Evolutionary conservation across 176 grass and related monocot species (phyloP).

Genomic region (Avena atlantica): DNA sequence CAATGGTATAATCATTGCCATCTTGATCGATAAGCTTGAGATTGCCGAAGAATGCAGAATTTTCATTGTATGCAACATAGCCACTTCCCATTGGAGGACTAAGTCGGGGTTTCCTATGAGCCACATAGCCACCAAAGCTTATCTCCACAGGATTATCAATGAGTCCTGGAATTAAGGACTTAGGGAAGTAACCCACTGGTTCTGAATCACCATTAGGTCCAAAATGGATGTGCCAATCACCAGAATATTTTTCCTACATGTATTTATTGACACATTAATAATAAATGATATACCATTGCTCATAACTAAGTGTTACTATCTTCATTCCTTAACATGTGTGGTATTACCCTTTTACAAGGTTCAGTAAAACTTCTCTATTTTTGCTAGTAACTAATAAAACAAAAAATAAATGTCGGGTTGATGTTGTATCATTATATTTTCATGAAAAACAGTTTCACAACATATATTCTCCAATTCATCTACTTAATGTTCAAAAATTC

Average conservation of each 20-base stretch:
- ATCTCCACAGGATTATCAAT: not conserved
- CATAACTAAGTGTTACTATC: not conserved
- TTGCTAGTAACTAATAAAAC: not conserved
- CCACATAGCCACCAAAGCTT: not conserved
- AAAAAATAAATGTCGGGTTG: not conserved
- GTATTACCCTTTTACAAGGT: not conserved
- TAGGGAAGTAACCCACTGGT: slow-evolving; percentile 5
- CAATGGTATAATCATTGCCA: not conserved
- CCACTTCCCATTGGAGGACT: slow-evolving; percentile 19
- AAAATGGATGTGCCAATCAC: slow-evolving; percentile 1
- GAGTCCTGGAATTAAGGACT: not conserved
- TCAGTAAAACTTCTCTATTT: not conserved
- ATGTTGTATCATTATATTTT: not conserved
- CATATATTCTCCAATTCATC: not conserved
- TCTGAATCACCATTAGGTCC: not conserved
- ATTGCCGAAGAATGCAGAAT: not conserved
- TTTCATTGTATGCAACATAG: not conserved
- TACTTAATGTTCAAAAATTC: too few relatives aligned
- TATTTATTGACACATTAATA: not conserved
- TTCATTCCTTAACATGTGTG: not conserved
- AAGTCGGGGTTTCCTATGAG: not conserved
- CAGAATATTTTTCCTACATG: not conserved
- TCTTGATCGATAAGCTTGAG: not conserved
- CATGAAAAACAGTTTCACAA: not conserved
- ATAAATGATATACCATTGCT: not conserved